These are phyloP conservation scores for Penicillium malachiteum DNA, from an alignment of 495 filamentous ascomycete species.

Conservation along the genomic window DNA sequence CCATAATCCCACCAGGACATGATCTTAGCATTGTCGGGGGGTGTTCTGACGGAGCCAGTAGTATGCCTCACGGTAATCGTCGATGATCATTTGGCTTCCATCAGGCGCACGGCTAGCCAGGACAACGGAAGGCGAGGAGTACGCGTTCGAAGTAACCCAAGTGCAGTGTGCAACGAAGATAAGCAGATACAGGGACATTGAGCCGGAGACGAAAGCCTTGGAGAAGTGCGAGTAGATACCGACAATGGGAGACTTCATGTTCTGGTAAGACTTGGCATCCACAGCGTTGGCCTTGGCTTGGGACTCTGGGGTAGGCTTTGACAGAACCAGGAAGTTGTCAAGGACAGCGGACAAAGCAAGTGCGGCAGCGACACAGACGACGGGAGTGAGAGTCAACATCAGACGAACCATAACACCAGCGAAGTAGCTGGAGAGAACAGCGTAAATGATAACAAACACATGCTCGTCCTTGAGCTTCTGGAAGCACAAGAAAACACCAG, in stretches of 20 bases:
- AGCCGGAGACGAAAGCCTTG: conserved; percentile 69
- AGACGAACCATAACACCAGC: conserved; percentile 98
- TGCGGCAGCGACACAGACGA: conserved; percentile 93
- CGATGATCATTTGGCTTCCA: conserved; percentile 96
- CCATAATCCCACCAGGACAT: conserved; percentile 99
- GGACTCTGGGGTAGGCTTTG: conserved; percentile 48
- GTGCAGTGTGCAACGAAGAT: conserved; percentile 97
- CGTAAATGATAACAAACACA: conserved; percentile 97
- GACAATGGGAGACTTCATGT: conserved; percentile 68
- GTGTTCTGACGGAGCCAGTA: conserved; percentile 99
- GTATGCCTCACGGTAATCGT: conserved; percentile 99
- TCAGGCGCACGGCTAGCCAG: conserved; percentile 89
- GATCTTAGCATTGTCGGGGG: conserved; percentile 87
- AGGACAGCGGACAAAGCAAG: conserved; percentile 86
- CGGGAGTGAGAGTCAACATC: conserved; percentile 95
- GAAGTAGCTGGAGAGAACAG: conserved; percentile 94
- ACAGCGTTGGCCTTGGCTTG: conserved; percentile 47
- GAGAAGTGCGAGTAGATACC: conserved; percentile 82
- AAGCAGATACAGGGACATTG: conserved; percentile 76
- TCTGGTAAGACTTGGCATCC: conserved; percentile 60
- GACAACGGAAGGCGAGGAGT: conserved; percentile 97
- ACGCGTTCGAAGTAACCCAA: conserved; percentile 98
- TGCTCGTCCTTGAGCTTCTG: conserved; percentile 91
- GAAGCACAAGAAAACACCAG: conserved; percentile 98
- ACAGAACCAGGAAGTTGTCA: conserved; percentile 73